Base-by-base conservation (phyloP, 2,329 filamentous ascomycete genomes). In the Calonectria multiphialidica region DNA sequence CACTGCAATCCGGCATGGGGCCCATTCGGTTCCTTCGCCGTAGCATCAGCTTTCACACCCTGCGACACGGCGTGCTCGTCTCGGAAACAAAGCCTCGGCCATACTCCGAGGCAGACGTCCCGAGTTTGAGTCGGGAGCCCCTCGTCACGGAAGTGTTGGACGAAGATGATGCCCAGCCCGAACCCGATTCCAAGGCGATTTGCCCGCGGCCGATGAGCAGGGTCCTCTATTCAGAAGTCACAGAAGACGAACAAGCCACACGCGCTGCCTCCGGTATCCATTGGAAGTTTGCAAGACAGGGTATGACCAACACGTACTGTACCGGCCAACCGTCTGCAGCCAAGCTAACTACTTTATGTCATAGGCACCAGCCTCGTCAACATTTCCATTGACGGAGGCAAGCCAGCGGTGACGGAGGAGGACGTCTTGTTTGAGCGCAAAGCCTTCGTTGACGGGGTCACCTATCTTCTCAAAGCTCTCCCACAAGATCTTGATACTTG, bases 381-480 rank as follows among this genome's bases (percentile, higher is more conserved):
- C 8, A 79, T 81, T 21, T 80, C 80, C 25, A 69, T 80, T 12
- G 78, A 80, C 28, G 78, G 78, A n/a, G 76, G 74, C 25, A 75
- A 79, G 45, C 72, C 79, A 2, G 77, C 78, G 25, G 63, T 73
- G 7, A 74, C 75, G 10, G 76, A 76, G 3, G 77, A 80, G 53
- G 75, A 78, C 30, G 70, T 75, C 7, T 72, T 75, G 1, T 83
- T 83, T 71, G 88, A 90, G 63, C 87, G 92, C 30, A 90, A 90
- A 74, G 86, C 92, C 12, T 94, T 93, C 80, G 82, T 94, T 61
- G 90, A 93, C 76, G 88, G 90, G 70, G 82, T 93, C 5, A 88
- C 89, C 3, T 93, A 93, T 80, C 84, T 94, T 28, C 85, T 94
- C n/a, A 88, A 88, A 72, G 92, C 89, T 9, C 85, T 94, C 0